These are phyloP conservation scores for Imleria badia DNA, from an alignment of 768 basidiomycete species.

Conservation along the genomic window DNA sequence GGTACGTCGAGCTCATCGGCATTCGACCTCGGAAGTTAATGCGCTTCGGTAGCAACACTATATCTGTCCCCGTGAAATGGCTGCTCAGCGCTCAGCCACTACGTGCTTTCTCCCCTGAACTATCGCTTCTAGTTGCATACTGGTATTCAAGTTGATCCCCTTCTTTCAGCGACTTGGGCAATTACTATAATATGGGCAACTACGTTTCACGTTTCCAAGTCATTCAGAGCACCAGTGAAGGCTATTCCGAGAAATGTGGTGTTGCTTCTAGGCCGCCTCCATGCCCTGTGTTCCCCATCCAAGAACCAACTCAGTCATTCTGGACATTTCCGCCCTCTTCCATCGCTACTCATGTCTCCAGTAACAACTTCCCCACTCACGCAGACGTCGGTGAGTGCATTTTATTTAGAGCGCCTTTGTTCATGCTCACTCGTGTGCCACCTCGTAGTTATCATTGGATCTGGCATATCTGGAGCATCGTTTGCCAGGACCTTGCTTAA, in stretches of 20 bases:
- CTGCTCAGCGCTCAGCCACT: background rate
- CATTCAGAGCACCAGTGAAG: background rate
- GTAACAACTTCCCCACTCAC: constrained; percentile 38
- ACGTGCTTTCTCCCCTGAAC: background rate
- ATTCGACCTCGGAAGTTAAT: no score
- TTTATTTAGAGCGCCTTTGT: background rate
- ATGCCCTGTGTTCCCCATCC: constrained; percentile 48
- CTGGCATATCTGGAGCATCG: constrained; percentile 50
- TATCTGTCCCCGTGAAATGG: constrained; percentile 19
- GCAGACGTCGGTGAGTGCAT: constrained; percentile 52
- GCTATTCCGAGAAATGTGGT: constrained; percentile 1
- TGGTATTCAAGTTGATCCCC: background rate
- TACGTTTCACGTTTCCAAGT: constrained; percentile 17
- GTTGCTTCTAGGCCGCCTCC: background rate
- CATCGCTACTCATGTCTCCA: constrained; percentile 35
- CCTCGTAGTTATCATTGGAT: constrained; percentile 47
- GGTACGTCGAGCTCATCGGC: background rate
- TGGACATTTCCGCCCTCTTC: constrained; percentile 59
- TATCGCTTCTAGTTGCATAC: background rate
- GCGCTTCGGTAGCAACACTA: background rate
- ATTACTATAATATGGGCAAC: constrained; percentile 27
- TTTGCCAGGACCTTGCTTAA: constrained; percentile 41
- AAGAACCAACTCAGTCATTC: constrained; percentile 55
- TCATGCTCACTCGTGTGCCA: background rate
- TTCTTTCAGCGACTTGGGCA: constrained; percentile 4